Percentiles rank a stretch among this genome's conserved stretches.
These are phyloP conservation scores for Fusarium circinatum DNA, from an alignment of 2,329 filamentous ascomycete genomes.

Conservation along the genomic window DNA sequence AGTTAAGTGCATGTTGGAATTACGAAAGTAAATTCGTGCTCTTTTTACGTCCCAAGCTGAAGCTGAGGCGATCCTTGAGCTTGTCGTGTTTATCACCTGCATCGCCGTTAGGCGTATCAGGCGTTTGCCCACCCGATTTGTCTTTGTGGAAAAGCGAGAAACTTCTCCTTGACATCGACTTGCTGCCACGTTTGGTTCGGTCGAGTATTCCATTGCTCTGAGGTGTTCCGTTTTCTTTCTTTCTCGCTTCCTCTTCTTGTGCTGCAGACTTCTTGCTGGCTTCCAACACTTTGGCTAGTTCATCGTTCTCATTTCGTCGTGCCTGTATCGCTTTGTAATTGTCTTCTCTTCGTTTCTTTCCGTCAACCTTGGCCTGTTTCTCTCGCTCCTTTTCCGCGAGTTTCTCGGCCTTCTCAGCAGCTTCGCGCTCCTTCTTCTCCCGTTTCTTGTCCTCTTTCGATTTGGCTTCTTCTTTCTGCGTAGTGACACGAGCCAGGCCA, in stretches of 20 bases:
- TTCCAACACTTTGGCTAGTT: constrained; percentile 71
- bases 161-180: constrained; percentile 81
- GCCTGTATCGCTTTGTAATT: constrained; percentile 64
- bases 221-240: constrained; percentile 53
- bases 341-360: constrained; percentile 58
- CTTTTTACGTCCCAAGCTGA: constrained; percentile 77
- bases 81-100: constrained; percentile 58
- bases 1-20: constrained; percentile 2
- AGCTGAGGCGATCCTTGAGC: constrained; percentile 73
- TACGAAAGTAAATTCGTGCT: constrained; percentile 60
- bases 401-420: constrained; percentile 66
- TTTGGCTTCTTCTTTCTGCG: constrained; percentile 47
- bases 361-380: constrained; percentile 57
- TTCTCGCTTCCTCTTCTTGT: constrained; percentile 59
- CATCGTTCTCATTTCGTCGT: constrained; percentile 67
- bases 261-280: constrained; percentile 71
- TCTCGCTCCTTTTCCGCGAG: constrained; percentile 55
- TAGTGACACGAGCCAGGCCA: constrained; percentile 36
- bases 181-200: constrained; percentile 76
- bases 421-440: constrained; percentile 74
- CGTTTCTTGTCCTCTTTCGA: constrained; percentile 71
- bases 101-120: constrained; percentile 36
- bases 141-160: constrained; percentile 72
- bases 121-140: constrained; percentile 48
- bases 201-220: constrained; percentile 63